Conservation (phyloP, 2,329 filamentous ascomycete species). For the Aspergillus quadricinctus region DNA sequence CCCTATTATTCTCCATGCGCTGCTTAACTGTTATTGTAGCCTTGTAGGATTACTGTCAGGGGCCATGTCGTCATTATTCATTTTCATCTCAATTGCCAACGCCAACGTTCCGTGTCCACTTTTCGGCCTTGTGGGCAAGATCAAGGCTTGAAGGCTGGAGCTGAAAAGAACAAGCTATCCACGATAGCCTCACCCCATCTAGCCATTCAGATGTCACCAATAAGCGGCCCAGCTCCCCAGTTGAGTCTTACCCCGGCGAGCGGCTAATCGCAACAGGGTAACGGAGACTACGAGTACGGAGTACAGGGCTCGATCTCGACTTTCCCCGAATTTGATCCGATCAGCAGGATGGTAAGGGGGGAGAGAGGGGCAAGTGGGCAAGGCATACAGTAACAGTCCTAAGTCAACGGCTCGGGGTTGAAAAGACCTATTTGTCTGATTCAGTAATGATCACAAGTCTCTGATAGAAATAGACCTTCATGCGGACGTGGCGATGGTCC, state of each 20-base stretch:
- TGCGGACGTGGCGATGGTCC: background rate
- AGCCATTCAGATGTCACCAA: background rate
- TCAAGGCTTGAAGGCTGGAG: constrained; percentile 10
- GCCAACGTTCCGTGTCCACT: background rate
- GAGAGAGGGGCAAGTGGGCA: background rate
- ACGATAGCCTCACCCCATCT: background rate
- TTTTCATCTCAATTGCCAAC: background rate
- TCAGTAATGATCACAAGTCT: background rate
- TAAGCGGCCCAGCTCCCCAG: background rate
- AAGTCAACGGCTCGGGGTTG: background rate
- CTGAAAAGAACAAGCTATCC: constrained; percentile 10
- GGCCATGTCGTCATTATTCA: background rate
- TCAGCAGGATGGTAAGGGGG: background rate
- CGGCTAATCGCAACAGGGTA: background rate
- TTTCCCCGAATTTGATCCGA: background rate
- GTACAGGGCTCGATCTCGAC: background rate
- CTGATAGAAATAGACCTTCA: background rate
- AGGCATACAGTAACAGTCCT: background rate
- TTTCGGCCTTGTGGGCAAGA: constrained; percentile 1
- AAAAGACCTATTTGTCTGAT: background rate
- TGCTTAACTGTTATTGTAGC: background rate
- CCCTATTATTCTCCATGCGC: background rate
- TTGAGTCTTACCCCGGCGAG: background rate
- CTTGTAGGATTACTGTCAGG: background rate
- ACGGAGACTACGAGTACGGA: no score